Evolutionary conservation across 108 stramenopile genomes (phyloP).

Genomic region (Nitzschia putrida): DNA sequence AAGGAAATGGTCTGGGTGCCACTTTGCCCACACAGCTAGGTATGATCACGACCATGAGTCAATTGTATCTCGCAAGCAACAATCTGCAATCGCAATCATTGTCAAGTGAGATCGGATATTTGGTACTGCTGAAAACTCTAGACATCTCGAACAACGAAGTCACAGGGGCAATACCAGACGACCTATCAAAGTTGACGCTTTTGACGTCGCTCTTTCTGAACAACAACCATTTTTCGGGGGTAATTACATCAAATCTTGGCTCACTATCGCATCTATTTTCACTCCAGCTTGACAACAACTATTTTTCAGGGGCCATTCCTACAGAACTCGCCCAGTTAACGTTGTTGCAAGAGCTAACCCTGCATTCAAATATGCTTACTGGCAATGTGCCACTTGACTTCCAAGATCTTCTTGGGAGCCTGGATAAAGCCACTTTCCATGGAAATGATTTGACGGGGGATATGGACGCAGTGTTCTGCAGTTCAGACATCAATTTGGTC

Average conservation of each 20-base stretch:
- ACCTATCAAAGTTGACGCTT: neutral
- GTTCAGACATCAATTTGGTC: neutral
- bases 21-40: constrained; percentile 17
- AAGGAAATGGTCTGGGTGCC: neutral
- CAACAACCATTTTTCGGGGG: neutral
- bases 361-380: neutral
- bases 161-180: neutral
- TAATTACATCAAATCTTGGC: neutral
- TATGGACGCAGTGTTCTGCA: constrained; percentile 1
- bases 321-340: neutral
- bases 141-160: neutral
- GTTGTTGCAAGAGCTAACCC: neutral
- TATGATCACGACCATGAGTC: neutral
- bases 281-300: neutral
- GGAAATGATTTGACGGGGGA: neutral
- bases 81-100: neutral
- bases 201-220: constrained; percentile 8
- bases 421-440: neutral
- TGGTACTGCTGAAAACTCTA: neutral
- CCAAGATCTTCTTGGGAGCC: neutral
- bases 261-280: neutral
- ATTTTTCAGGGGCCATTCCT: constrained; percentile 1
- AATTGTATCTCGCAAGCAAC: constrained; percentile 1
- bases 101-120: neutral
- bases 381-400: neutral